Conservation (phyloP, 169 alveolate genomes). For the Cytauxzoon felis region DNA sequence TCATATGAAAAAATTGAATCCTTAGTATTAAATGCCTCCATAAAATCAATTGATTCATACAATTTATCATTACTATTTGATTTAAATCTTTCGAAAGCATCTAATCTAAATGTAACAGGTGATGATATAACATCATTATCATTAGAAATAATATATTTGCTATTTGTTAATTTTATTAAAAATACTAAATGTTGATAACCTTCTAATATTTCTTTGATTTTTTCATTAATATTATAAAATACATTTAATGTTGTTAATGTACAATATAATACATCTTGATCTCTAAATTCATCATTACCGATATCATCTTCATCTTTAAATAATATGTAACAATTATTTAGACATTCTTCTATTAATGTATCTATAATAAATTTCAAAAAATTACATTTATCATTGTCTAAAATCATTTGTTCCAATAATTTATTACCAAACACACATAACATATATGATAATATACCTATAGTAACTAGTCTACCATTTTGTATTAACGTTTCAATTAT, state of each 20-base stretch:
- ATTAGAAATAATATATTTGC: neutral
- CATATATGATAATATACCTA: slow-evolving; percentile 28
- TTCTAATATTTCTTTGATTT: slow-evolving; percentile 15
- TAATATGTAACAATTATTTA: slow-evolving; percentile 3
- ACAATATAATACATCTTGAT: neutral
- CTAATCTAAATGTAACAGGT: neutral
- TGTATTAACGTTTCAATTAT: slow-evolving; percentile 7
- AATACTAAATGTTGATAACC: slow-evolving; percentile 28
- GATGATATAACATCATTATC: slow-evolving; percentile 5
- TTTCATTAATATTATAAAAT: slow-evolving; percentile 1
- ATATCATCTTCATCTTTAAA: slow-evolving; percentile 7
- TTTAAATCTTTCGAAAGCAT: slow-evolving; percentile 1
- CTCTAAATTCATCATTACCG: neutral
- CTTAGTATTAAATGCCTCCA: neutral
- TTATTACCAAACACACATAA: slow-evolving; percentile 37
- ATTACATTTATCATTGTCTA: slow-evolving; percentile 23
- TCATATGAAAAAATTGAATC: slow-evolving; percentile 1
- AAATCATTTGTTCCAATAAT: slow-evolving; percentile 34
- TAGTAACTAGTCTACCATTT: slow-evolving; percentile 7
- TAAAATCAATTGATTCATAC: neutral
- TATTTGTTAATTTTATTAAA: slow-evolving; percentile 24
- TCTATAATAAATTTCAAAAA: slow-evolving; percentile 23
- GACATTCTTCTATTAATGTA: slow-evolving; percentile 47
- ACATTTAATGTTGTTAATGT: slow-evolving; percentile 24
- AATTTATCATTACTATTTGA: neutral